Percentiles rank a stretch among this genome's conserved stretches.
Evolutionary conservation across 176 grass and related monocot genomes (phyloP).

Genomic region (Triticum aestivum): IWGSC_CS_RefSeq_v2.1 NC_057803.1:7394966-7395465

Average conservation of each 20-base stretch:
- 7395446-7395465: conserved; percentile 24
- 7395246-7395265: neutral
- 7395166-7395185: neutral
- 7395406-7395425: neutral
- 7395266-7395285: neutral
- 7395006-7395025: too few relatives aligned
- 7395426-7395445: neutral
- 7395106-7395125: neutral
- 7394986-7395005: too few relatives aligned
- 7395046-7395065: too few relatives aligned
- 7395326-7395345: neutral
- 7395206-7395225: neutral
- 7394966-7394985: too few relatives aligned
- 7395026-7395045: too few relatives aligned
- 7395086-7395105: neutral
- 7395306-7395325: neutral
- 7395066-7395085: neutral
- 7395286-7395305: neutral
- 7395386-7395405: neutral
- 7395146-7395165: too few relatives aligned
- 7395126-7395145: too few relatives aligned
- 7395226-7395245: neutral
- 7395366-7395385: neutral
- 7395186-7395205: neutral
- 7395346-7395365: neutral